Base-by-base conservation (phyloP, 805 yeast genomes). In the Candida wancherniae region DNA sequence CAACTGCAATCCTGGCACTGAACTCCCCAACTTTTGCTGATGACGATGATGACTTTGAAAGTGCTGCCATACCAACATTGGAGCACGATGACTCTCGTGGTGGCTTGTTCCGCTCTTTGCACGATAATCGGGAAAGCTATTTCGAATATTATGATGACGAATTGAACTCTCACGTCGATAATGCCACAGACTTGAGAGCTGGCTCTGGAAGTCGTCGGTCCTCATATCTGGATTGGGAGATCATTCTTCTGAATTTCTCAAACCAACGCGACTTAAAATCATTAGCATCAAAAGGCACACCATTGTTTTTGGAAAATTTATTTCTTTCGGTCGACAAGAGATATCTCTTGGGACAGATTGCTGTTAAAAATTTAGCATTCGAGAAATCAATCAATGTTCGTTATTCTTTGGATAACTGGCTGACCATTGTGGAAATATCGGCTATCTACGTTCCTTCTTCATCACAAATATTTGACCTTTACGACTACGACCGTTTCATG, bases 321-420 rank as follows among this genome's bases (percentile, higher is more conserved):
- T 73, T 74, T 43, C 59, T 85, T 16, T 67, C 78, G 21, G 57
- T 69, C 6, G 84, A 80, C 41, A 72, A 73, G 42, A 68, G 69
- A 36, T 64, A 62, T 34, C 58, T 88, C 10, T 53, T 74, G 29
- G 97, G 96, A 2, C 78, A 77, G 31, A 65, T 88, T 26, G 84
- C 90, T 3, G 96, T 84, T 16, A 73, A 75, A 47, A 90, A 88
- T 59, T 32, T 84, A 4, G 67, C 80, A 8, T 88, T 67, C 56
- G 69, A 75, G 20, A 88, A 88, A 55, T 50, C 58, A 16, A 81
- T 90, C 12, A 70, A 75, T 10, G 70, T 84, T 10, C 67, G 87
- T 33, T 88, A 85, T 58, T 75, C 95, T 0, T 64, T 77, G 41
- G 86, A 90, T 53, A 60, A 68, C 47, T 88, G 97, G 97, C 62